Percentiles rank a stretch among this genome's conserved stretches.
Evolutionary conservation across 345 rosid species (phyloP).

Genomic region (Hypericum androsaemum): DNA sequence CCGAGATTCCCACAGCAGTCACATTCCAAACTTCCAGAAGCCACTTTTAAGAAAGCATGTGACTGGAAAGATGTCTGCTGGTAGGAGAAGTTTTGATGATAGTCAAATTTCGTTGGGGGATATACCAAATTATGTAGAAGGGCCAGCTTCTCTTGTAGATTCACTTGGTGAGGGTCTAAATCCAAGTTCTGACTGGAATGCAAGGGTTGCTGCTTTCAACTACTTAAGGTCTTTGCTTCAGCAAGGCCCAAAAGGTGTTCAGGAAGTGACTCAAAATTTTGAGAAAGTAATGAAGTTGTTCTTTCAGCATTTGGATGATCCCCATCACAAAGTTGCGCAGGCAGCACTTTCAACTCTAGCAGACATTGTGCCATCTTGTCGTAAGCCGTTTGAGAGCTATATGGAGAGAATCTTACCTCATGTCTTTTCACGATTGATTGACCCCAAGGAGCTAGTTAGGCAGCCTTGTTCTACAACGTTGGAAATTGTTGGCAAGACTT

Average conservation of each 20-base stretch:
- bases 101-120: conserved; percentile 74
- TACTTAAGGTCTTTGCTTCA: conserved; percentile 76
- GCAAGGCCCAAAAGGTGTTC: conserved; percentile 90
- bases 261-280: conserved; percentile 83
- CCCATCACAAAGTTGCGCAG: conserved; percentile 99
- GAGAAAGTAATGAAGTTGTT: conserved; percentile 99
- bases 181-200: conserved; percentile 95
- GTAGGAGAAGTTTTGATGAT: conserved; percentile 91
- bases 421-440: conserved; percentile 91
- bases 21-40: conserved; percentile 92
- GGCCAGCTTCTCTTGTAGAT: conserved; percentile 78
- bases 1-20: conserved; percentile 61
- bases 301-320: conserved; percentile 97
- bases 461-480: conserved; percentile 82
- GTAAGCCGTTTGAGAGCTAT: conserved; percentile 98
- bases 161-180: conserved; percentile 83
- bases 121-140: conserved; percentile 60
- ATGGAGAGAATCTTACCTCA: conserved; percentile 96
- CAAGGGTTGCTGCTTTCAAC: conserved; percentile 89
- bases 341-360: conserved; percentile 97
- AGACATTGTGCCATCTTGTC: conserved; percentile 85
- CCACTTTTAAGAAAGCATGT: conserved; percentile 83
- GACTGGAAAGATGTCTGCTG: conserved; percentile 70
- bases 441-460: conserved; percentile 96
- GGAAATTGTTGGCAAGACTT: conserved; percentile 88